A percentile compares a stretch with the other conserved stretches of the same genome.
phyloP scores from a whole-genome alignment of 371 early-diverging fungal genomes.

The Mortierella sp. region DNA sequence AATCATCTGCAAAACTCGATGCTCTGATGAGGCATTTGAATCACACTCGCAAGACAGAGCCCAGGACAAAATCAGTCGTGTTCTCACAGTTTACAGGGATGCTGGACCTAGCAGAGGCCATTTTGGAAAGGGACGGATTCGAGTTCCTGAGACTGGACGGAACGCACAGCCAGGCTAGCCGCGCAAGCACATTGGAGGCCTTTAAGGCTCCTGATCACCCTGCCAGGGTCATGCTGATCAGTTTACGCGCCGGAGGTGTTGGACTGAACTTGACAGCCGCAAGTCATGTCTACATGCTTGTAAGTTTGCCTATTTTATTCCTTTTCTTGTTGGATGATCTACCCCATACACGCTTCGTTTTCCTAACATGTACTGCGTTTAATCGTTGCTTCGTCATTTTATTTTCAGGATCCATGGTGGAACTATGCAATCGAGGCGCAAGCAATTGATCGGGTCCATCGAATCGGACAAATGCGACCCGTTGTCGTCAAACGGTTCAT shows the following conservation, averaged over 20 bases:
- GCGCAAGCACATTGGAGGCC: constrained; percentile 65
- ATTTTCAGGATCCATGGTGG: constrained; percentile 86
- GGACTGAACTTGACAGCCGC: constrained; percentile 91
- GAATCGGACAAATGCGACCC: constrained; percentile 80
- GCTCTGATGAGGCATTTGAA: constrained; percentile 64
- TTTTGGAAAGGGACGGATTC: constrained; percentile 64
- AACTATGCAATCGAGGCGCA: constrained; percentile 82
- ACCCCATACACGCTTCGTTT: no score
- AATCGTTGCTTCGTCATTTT: constrained; percentile 4
- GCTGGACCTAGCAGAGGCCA: constrained; percentile 70
- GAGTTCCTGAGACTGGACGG: constrained; percentile 76
- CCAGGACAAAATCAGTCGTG: constrained; percentile 68
- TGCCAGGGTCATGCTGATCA: constrained; percentile 78
- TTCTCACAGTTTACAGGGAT: constrained; percentile 89
- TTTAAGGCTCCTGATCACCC: constrained; percentile 64
- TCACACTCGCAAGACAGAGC: constrained; percentile 31
- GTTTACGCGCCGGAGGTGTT: constrained; percentile 78
- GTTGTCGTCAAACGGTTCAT: constrained; percentile 70
- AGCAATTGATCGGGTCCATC: constrained; percentile 90
- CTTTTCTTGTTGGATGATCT: background rate
- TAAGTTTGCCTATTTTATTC: constrained; percentile 22
- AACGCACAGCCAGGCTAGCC: constrained; percentile 65
- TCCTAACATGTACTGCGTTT: no score
- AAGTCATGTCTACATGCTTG: constrained; percentile 74
- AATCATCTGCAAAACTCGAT: constrained; percentile 71